These are phyloP conservation scores for Salvia splendens DNA, from an alignment of 257 asterid species.

Conservation along the genomic window DNA sequence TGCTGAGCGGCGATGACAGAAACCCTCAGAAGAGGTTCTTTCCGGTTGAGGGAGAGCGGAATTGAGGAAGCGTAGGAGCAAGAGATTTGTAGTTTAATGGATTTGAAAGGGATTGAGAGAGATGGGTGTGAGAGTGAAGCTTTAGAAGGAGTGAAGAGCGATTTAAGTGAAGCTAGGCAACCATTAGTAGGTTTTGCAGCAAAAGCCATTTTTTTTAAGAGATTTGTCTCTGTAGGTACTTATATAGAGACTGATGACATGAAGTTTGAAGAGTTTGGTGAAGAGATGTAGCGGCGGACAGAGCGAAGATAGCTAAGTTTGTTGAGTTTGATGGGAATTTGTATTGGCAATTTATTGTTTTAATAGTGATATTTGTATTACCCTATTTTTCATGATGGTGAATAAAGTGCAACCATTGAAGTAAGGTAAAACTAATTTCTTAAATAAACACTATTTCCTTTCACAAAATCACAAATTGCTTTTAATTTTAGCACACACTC, in stretches of 20 bases:
- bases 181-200: slow-evolving; percentile 50
- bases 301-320: too few species aligned
- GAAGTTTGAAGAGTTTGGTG: not conserved
- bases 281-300: not conserved
- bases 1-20: slow-evolving; percentile 53
- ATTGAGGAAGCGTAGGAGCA: slow-evolving; percentile 47
- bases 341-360: too few species aligned
- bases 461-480: too few species aligned
- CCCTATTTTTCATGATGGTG: too few species aligned
- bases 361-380: too few species aligned
- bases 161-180: slow-evolving; percentile 55
- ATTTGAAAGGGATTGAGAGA: slow-evolving; percentile 44
- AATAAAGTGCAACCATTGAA: too few species aligned
- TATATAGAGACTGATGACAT: not conserved
- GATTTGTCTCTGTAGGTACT: not conserved
- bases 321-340: too few species aligned
- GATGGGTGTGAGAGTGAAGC: slow-evolving; percentile 42
- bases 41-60: slow-evolving; percentile 36
- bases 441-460: too few species aligned
- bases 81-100: slow-evolving; percentile 47
- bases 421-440: too few species aligned
- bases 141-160: slow-evolving; percentile 49
- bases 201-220: slow-evolving; percentile 46
- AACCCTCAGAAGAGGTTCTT: slow-evolving; percentile 42
- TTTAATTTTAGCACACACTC: too few species aligned